These are phyloP conservation scores for Flaveria ramosissima DNA, from an alignment of 129 eudicot genomes.

Conservation along the genomic window DNA sequence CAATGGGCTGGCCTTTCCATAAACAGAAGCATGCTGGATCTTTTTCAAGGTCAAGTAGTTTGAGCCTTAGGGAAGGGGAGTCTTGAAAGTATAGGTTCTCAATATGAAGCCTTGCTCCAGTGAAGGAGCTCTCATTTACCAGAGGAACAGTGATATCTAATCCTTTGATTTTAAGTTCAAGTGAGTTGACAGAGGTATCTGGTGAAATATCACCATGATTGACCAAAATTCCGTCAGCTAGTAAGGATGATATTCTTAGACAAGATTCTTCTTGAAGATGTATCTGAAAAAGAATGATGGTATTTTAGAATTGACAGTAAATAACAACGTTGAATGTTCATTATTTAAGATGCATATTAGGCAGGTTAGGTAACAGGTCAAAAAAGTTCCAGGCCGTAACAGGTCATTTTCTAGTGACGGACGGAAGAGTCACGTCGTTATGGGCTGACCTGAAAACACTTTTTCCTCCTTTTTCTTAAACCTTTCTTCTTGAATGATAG, in stretches of 20 bases:
- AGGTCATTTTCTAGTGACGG: neutral
- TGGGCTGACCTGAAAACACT: conserved; percentile 13
- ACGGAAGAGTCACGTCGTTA: neutral
- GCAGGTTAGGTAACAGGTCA: neutral
- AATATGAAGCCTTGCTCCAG: conserved; percentile 83
- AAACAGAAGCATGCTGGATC: conserved; percentile 96
- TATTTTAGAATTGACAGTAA: conserved; percentile 26
- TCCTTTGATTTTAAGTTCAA: conserved; percentile 59
- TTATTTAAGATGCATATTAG: neutral
- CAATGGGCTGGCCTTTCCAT: conserved; percentile 89
- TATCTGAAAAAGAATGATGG: conserved; percentile 52
- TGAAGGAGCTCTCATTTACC: conserved; percentile 50
- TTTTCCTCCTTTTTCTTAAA: conserved; percentile 6
- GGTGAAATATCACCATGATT: conserved; percentile 62
- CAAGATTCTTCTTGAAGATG: conserved; percentile 99
- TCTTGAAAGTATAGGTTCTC: conserved; percentile 65
- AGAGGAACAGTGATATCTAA: conserved; percentile 76
- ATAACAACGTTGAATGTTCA: neutral
- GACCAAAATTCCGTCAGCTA: conserved; percentile 84
- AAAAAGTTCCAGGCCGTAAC: neutral
- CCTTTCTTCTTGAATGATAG: neutral
- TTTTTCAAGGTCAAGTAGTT: conserved; percentile 76
- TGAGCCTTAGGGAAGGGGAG: conserved; percentile 68
- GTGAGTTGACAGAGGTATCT: conserved; percentile 72
- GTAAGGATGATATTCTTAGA: conserved; percentile 78